phyloP scores from a whole-genome alignment of 2,329 filamentous ascomycete genomes.

The Ceratocystis lukuohia region DNA sequence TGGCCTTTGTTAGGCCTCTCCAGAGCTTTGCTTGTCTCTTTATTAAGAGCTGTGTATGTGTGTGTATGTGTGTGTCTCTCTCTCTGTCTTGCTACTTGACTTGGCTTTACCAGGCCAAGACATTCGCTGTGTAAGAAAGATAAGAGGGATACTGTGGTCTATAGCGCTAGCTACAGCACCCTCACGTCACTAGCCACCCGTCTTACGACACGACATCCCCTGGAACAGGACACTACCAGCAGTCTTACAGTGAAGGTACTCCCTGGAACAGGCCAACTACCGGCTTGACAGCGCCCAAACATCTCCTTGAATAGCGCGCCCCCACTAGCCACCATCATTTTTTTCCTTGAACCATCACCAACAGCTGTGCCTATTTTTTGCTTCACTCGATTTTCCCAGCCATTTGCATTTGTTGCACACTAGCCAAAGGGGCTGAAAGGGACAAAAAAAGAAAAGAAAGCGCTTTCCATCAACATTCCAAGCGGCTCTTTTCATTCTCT shows the following conservation, averaged over 20 bases:
- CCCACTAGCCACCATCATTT: constrained; percentile 5
- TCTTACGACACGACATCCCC: no score
- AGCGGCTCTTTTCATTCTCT: not conserved
- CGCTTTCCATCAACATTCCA: not conserved
- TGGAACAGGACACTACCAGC: no score
- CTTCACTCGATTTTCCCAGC: constrained; percentile 9
- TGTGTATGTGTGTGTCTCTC: no score
- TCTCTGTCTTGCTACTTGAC: no score
- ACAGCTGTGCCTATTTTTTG: not conserved
- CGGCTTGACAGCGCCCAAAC: not conserved
- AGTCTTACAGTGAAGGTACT: no score
- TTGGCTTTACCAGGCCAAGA: no score
- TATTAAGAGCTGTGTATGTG: no score
- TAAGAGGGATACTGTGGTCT: not conserved
- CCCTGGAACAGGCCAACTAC: not conserved
- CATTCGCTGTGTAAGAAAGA: no score
- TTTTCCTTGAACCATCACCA: not conserved
- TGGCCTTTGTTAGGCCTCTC: no score
- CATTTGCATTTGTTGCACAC: constrained; percentile 17
- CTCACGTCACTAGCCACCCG: not conserved
- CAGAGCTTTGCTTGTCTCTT: no score
- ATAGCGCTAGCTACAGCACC: not conserved
- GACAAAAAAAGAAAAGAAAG: not conserved
- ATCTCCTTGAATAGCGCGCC: not conserved
- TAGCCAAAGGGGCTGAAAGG: not conserved